Conservation (phyloP, 306 rosid species). For the Cyamopsis tetragonoloba region DNA sequence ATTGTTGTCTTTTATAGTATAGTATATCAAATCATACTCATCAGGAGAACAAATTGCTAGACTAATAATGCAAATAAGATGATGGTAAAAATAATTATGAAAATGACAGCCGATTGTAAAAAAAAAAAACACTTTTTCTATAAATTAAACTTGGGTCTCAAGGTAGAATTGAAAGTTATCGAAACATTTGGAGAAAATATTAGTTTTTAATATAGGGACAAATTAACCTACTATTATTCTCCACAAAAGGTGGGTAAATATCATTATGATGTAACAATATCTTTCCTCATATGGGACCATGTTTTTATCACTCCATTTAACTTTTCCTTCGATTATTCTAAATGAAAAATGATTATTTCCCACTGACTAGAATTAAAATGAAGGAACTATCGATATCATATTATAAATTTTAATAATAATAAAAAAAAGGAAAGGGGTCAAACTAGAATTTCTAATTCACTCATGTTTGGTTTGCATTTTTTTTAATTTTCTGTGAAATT, state of each 20-base stretch:
- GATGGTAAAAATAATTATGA: background rate
- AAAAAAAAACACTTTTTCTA: background rate
- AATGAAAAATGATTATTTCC: background rate
- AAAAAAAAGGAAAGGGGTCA: background rate
- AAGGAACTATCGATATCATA: too few relatives aligned
- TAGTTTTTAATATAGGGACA: background rate
- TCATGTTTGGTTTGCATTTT: too few relatives aligned
- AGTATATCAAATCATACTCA: conserved; percentile 9
- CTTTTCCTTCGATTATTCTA: background rate
- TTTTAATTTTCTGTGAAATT: too few relatives aligned
- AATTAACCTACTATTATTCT: background rate
- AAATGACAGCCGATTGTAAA: background rate
- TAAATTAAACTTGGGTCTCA: background rate
- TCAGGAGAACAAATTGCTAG: conserved; percentile 1
- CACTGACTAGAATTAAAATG: too few relatives aligned
- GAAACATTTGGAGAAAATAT: conserved; percentile 6
- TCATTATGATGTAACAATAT: conserved; percentile 22
- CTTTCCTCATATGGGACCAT: conserved; percentile 23
- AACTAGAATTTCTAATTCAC: too few relatives aligned
- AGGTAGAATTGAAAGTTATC: background rate
- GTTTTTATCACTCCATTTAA: conserved; percentile 13
- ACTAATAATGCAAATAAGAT: conserved; percentile 17
- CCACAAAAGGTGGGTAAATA: background rate
- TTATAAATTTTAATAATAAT: background rate
- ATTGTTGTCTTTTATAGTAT: conserved; percentile 8